Percentiles rank a stretch among this genome's conserved stretches.
phyloP scores from a whole-genome alignment of 2,329 filamentous ascomycete genomes.

The Hysterium pulicare region DNA sequence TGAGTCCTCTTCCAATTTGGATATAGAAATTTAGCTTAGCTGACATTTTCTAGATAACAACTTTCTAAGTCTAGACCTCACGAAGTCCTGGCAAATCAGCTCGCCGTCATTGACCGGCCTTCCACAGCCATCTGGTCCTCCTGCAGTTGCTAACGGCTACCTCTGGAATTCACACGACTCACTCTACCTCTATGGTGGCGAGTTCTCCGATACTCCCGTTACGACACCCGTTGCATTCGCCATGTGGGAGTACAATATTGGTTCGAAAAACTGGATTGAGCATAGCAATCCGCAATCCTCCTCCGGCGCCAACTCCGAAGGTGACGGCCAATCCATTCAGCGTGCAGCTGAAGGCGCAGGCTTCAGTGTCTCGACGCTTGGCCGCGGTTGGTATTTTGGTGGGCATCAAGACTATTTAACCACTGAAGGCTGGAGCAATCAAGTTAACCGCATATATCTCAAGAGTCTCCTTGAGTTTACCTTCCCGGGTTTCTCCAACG shows the following conservation, averaged over 20 bases:
- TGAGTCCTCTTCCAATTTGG: conserved; percentile 37
- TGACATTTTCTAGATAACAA: conserved; percentile 49
- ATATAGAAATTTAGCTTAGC: conserved; percentile 11
- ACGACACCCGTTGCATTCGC: conserved; percentile 57
- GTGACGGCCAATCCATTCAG: conserved; percentile 57
- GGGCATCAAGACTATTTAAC: conserved; percentile 67
- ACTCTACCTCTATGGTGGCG: conserved; percentile 70
- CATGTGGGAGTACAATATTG: conserved; percentile 68
- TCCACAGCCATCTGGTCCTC: conserved; percentile 64
- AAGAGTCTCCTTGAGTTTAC: conserved; percentile 75
- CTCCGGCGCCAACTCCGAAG: conserved; percentile 60
- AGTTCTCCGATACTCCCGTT: conserved; percentile 64
- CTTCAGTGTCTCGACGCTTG: conserved; percentile 65
- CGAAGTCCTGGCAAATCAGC: conserved; percentile 66
- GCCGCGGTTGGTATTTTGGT: conserved; percentile 74
- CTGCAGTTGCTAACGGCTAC: conserved; percentile 68
- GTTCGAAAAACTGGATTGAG: conserved; percentile 59
- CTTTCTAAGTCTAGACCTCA: conserved; percentile 69
- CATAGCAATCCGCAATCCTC: conserved; percentile 60
- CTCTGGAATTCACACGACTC: conserved; percentile 70
- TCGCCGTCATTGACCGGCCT: conserved; percentile 62
- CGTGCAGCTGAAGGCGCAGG: conserved; percentile 72
- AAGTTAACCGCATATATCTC: conserved; percentile 63
- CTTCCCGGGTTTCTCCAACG: conserved; percentile 66
- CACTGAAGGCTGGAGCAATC: conserved; percentile 65